Base-by-base conservation (phyloP, 2,329 filamentous ascomycete species). In the Talaromyces sp. region DNA sequence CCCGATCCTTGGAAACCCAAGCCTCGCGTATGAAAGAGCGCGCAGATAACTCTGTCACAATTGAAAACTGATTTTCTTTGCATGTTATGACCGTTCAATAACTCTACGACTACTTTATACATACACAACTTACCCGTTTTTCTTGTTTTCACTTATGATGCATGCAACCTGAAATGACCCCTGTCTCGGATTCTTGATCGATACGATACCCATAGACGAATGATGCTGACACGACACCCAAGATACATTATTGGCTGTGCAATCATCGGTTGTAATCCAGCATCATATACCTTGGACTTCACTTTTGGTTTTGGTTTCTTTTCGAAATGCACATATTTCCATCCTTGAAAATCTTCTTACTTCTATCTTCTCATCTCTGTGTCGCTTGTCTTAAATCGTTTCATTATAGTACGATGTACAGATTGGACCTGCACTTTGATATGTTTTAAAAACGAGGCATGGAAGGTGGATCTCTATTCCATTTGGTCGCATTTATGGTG, bases 1-100 rank as follows among this genome's bases (percentile, higher is more conserved):
- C 86, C 60, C 85, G 85, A 67, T 87, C 87, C 33, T 80, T 90
- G 49, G 86, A 89, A 72, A 83, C 84, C 39, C 87, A 90, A 75
- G 87, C 87, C 41, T 80, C 82, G 66, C 84, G 87, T 69, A 86
- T 89, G 79, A 86, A 85, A 70, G 84, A 85, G 67, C 83, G 87
- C 68, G 85, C 86, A 27, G 74, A 78, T 58, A 71, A 72, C 63
- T 78, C 74, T 35, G 66, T 74, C 45, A 69, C 75, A 66, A 73
- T 74, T 66, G 65, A 69, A 35, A 70, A 69, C 59, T 72, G 72
- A 71, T 67, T 59, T 69, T 52, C 45, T 43, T 58, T 33, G 19
- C 54, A 27, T 22, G 50, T 50, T 43, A 31, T 57, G 31, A 64
- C 43, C 62, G 62, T 45, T 52, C 37, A n/a, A 39, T 60, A 14